Evolutionary conservation across 768 basidiomycete species (phyloP).

Genomic region (Rickenella mellea): DNA sequence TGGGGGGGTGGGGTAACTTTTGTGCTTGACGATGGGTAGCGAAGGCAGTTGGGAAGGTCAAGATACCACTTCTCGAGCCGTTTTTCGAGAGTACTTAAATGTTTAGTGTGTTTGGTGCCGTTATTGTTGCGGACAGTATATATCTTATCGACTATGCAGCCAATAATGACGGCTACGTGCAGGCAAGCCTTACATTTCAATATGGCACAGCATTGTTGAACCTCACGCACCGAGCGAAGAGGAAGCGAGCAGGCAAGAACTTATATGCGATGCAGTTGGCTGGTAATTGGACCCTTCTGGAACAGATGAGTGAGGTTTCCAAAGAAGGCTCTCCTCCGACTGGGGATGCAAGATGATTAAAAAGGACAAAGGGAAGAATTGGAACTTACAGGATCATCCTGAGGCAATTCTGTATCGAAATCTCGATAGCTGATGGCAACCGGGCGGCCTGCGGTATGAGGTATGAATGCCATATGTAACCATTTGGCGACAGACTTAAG

Average conservation of each 20-base stretch:
- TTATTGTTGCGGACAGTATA: slow-evolving; percentile 55
- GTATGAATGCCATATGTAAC: no score
- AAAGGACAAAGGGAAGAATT: neutral
- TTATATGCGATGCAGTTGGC: no score
- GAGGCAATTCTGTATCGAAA: slow-evolving; percentile 58
- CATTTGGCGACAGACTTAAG: no score
- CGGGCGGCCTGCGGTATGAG: slow-evolving; percentile 61
- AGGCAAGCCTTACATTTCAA: no score
- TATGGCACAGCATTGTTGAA: no score
- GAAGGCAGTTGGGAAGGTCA: slow-evolving; percentile 52
- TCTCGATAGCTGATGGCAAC: slow-evolving; percentile 59
- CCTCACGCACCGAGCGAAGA: no score
- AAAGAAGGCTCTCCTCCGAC: slow-evolving; percentile 49
- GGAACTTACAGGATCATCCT: slow-evolving; percentile 38
- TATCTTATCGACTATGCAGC: slow-evolving; percentile 54
- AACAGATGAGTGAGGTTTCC: slow-evolving; percentile 37
- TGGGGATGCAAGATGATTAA: slow-evolving; percentile 18
- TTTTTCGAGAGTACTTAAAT: slow-evolving; percentile 49
- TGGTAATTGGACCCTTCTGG: slow-evolving; percentile 32
- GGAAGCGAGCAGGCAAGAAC: slow-evolving; percentile 35
- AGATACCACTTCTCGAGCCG: slow-evolving; percentile 69
- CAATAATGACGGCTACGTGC: slow-evolving; percentile 53
- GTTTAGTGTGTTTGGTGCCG: slow-evolving; percentile 35
- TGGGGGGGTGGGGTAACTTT: slow-evolving; percentile 50
- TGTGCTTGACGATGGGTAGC: slow-evolving; percentile 48